A percentile compares a stretch with the other conserved stretches of the same genome.
These are phyloP conservation scores for Phytophthora crassamura DNA, from an alignment of 352 stramenopile genomes.

Conservation along the genomic window DNA sequence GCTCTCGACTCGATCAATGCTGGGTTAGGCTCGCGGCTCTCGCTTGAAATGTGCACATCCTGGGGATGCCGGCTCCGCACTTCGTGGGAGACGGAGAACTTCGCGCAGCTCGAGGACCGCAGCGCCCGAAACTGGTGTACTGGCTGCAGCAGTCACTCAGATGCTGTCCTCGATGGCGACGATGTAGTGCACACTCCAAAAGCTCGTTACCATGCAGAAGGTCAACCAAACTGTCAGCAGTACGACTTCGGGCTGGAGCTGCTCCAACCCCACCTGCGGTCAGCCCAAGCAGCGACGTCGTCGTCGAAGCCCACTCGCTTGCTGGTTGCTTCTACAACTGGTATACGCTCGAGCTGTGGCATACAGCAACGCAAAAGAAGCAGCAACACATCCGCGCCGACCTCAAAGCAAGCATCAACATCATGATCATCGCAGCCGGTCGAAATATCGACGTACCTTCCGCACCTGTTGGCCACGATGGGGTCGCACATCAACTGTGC, in stretches of 20 bases:
- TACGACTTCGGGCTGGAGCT: background rate
- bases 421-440: constrained; percentile 3
- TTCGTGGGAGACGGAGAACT: background rate
- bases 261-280: background rate
- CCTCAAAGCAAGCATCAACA: constrained; percentile 1
- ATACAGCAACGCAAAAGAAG: too few species aligned
- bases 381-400: background rate
- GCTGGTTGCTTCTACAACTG: constrained; percentile 18
- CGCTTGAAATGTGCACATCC: background rate
- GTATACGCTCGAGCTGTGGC: background rate
- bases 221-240: background rate
- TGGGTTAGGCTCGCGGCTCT: background rate
- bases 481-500: background rate
- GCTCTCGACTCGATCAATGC: constrained; percentile 4
- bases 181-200: constrained; percentile 9
- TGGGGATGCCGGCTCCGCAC: constrained; percentile 2
- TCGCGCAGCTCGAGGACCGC: background rate
- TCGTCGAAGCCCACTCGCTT: constrained; percentile 1
- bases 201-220: background rate
- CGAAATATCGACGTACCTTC: background rate
- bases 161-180: constrained; percentile 6
- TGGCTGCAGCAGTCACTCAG: constrained; percentile 16
- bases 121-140: background rate
- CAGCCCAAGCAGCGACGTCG: background rate
- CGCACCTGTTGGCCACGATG: background rate